phyloP scores from a whole-genome alignment of 2,329 filamentous ascomycete species.

The Cercospora sp. region DNA sequence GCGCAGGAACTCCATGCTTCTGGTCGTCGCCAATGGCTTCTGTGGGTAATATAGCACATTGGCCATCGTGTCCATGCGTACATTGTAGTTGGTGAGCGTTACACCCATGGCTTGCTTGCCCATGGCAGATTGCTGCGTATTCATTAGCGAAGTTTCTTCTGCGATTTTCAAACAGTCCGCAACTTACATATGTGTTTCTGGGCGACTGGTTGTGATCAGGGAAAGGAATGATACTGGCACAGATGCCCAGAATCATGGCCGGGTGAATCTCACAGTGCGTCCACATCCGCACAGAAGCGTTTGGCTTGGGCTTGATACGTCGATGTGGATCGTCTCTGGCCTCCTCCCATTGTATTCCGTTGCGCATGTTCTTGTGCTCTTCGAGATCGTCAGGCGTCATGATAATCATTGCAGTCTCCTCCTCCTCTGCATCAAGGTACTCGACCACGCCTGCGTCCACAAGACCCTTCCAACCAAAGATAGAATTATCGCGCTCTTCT shows the following conservation, averaged over 20 bases:
- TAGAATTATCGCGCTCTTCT: conserved; percentile 58
- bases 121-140: conserved; percentile 84
- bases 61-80: conserved; percentile 99
- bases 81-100: conserved; percentile 93
- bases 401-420: conserved; percentile 98
- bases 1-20: conserved; percentile 98
- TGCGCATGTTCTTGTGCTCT: conserved; percentile 47
- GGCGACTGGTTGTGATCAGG: conserved; percentile 98
- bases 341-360: conserved; percentile 46
- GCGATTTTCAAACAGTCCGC: background rate
- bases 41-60: conserved; percentile 99
- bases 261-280: conserved; percentile 99
- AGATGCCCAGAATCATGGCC: conserved; percentile 98
- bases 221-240: conserved; percentile 98
- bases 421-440: conserved; percentile 96
- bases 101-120: conserved; percentile 99
- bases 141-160: background rate
- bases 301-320: conserved; percentile 84
- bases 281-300: conserved; percentile 84
- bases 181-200: conserved; percentile 73
- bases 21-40: conserved; percentile 91
- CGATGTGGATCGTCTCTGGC: conserved; percentile 73
- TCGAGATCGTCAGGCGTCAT: conserved; percentile 98
- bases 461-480: conserved; percentile 86
- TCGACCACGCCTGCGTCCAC: conserved; percentile 85